Conservation (phyloP, 805 yeast genomes). For the Lipomyces mesembrius region DNA sequence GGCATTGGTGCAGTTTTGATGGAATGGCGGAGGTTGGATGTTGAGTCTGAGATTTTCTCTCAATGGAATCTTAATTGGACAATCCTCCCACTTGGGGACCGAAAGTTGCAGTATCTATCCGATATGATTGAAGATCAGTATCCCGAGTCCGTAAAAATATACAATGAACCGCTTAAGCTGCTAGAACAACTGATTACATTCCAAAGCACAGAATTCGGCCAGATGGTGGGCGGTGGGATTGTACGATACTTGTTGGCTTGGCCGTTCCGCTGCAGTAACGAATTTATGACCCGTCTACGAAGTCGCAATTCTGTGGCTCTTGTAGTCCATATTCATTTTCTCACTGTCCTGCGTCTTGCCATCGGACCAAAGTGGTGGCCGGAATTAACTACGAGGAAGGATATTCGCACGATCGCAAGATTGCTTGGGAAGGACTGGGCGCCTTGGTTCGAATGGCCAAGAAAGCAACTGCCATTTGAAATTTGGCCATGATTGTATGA, state of each 20-base stretch:
- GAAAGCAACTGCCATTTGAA: constrained; percentile 15
- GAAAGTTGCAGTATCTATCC: constrained; percentile 13
- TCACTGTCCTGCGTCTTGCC: constrained; percentile 9
- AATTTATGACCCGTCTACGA: constrained; percentile 5
- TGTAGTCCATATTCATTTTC: constrained; percentile 19
- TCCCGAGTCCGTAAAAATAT: neutral
- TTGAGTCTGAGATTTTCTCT: constrained; percentile 1
- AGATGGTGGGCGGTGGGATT: constrained; percentile 12
- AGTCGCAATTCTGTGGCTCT: constrained; percentile 13
- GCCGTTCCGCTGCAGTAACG: constrained; percentile 19
- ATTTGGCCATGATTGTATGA: neutral
- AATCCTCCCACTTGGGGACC: constrained; percentile 13
- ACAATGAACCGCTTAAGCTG: constrained; percentile 14
- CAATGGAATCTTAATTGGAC: constrained; percentile 22
- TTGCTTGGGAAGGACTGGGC: constrained; percentile 20
- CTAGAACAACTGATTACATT: constrained; percentile 21
- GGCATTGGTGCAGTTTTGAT: constrained; percentile 18
- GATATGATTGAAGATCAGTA: constrained; percentile 1
- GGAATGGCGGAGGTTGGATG: constrained; percentile 7
- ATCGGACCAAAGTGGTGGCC: constrained; percentile 26
- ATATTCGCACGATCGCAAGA: constrained; percentile 15
- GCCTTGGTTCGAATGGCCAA: constrained; percentile 21
- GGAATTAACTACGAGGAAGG: constrained; percentile 9
- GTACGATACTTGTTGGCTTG: constrained; percentile 17
- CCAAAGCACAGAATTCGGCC: constrained; percentile 5